Evolutionary conservation across 163 green algal genomes (phyloP), one percentile per base, ranked within the genome.

Genomic region (Prototheca wickerhamii): DNA sequence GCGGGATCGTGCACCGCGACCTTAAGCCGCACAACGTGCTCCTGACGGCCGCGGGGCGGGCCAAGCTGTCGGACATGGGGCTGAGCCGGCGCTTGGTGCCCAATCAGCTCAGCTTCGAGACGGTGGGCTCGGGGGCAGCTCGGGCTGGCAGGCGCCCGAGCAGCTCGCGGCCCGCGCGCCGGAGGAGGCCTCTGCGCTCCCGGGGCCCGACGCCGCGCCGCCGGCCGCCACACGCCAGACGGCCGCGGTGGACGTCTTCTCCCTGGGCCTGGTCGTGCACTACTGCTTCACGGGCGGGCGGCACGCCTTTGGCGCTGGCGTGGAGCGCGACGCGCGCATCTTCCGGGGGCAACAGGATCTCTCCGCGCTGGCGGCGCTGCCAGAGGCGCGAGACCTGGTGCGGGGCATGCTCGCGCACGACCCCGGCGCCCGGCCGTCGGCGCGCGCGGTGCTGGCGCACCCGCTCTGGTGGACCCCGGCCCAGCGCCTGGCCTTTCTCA

Each of bases 61-160:
- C 84, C 60, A 98, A 98, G 80, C 72, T 98, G 30, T 90, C 78
- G 1, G 92, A 98, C 79, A 98, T 98, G 92, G 93, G 93, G 4
- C 84, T 98, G 29, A 86, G 79, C 77, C 93, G 93, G 69, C 85
- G 85, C 51, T 75, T 98, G 33, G 72, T 87, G 29, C 69, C 79
- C 6, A 83, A 95, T 56, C 84, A 93, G 73, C 83, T 75, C 57
- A 89, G 76, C 49, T 98, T 98, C 50, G 83, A 91, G 60, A 90
- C 73, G 59, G 72, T 84, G 43, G 83, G 81, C 15, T 77, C 80
- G 60, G 78, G 46, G 91, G 92, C 69, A 94, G 77, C 74, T 85
- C 76, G 34, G 93, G 93, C 20, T 99, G 93, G 93, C 89, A 96
- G 74, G 89, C 93, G 2, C 91, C 91, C 2, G 93, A 99, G 84